Base-by-base conservation (phyloP, 768 basidiomycete genomes). In the Xerocomellus intermedius region DNA sequence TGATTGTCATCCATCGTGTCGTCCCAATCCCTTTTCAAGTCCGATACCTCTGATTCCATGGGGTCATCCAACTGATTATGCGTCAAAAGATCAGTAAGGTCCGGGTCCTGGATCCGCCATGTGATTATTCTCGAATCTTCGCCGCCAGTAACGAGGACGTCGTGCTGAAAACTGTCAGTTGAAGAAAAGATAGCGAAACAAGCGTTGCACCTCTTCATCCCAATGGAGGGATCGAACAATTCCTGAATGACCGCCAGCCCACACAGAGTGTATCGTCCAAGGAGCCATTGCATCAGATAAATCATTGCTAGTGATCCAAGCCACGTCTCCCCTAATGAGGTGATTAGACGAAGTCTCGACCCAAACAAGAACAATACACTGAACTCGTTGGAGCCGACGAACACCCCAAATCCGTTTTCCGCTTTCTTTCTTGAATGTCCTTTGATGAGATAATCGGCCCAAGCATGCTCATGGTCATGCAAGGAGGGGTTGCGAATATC, bases 361-460 rank as follows among this genome's bases (percentile, higher is more conserved):
- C 6, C 16, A 35, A 24, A n/a, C 35, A 32, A 33, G 28, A 30
- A 43, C 43, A 46, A 45, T 35, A 14, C 16, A 32, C 57, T 79
- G 32, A 64, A 86, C 89, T 89, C 85, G 50, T 91, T 89, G 2
- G 89, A 89, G 0, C 89, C 89, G 5, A 82, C 79, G 50, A 89
- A 87, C 5, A 89, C 68, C 30, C 76, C 77, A 9, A 87, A 69
- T 19, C 61, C 59, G n/a, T 48, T 57, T 39, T 66, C 57, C 33
- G 42, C 51, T 52, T 48, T 62, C 28, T 9, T 49, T 6, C 61
- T 64, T 21, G 54, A 61, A 46, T 80, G 76, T 41, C 81, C 83
- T 12, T 77, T 77, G 49, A 91, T 82, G 36, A 89, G 70, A 71
- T 91, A 90, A 64, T 91, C 87, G 2, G 88, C 81, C 89, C 89